These are phyloP conservation scores for Bonia amplexicaulis DNA, from an alignment of 176 grass and related monocot species.

Conservation along the genomic window DNA sequence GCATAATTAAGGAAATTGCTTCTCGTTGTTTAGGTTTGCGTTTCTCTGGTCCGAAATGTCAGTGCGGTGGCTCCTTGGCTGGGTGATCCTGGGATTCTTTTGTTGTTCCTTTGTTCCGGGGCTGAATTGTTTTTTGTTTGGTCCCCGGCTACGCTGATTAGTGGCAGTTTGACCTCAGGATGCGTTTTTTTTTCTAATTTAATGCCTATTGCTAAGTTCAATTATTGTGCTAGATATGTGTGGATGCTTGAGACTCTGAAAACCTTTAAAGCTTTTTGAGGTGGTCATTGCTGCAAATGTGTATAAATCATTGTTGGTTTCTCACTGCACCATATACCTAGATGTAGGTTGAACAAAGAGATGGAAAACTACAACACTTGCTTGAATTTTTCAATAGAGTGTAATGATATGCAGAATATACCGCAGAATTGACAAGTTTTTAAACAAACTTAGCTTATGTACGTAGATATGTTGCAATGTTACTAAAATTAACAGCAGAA, in stretches of 20 bases:
- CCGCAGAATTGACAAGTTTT: background rate
- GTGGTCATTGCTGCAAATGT: background rate
- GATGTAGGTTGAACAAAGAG: background rate
- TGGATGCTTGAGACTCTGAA: background rate
- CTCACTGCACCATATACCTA: background rate
- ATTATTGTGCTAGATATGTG: background rate
- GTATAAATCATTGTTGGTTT: background rate
- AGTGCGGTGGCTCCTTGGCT: background rate
- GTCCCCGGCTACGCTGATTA: background rate
- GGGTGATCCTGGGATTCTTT: background rate
- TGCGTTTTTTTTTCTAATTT: background rate
- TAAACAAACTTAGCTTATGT: too few relatives aligned
- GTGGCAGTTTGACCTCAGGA: background rate
- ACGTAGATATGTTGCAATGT: background rate
- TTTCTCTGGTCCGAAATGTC: background rate
- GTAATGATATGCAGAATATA: background rate
- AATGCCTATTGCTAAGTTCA: background rate
- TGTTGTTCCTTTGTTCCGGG: background rate
- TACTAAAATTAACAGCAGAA: background rate
- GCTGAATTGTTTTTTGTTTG: background rate
- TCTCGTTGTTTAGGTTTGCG: background rate
- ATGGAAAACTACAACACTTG: background rate
- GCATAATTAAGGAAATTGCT: background rate
- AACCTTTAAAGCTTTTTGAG: background rate
- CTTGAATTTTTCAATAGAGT: background rate